Evolutionary conservation across 78 protist species (phyloP).

Genomic region (Dictyostelium capitatum): DNA sequence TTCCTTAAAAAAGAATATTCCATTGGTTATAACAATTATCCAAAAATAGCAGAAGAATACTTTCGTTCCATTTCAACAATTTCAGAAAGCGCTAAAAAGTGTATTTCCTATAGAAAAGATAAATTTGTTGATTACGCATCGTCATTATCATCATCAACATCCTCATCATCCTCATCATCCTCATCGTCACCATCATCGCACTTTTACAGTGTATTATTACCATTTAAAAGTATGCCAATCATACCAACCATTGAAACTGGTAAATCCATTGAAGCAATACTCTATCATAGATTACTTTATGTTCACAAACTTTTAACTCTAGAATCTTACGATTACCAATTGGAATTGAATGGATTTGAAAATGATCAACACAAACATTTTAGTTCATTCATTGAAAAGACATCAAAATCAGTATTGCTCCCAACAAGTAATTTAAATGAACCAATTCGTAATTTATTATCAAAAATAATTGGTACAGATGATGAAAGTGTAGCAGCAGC

Average conservation of each 20-base stretch:
- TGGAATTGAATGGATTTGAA: background rate
- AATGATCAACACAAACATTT: background rate
- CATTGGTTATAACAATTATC: background rate
- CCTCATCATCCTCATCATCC: too few species aligned
- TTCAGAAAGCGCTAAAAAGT: background rate
- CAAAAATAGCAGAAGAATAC: background rate
- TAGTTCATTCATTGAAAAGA: background rate
- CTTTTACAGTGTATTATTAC: background rate
- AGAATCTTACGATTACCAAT: background rate
- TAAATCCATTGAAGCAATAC: background rate
- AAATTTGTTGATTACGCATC: background rate
- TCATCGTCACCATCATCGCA: too few species aligned
- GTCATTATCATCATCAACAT: too few species aligned
- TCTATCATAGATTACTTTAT: background rate
- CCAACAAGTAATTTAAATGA: background rate
- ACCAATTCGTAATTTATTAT: background rate
- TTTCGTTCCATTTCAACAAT: background rate
- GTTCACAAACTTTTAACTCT: background rate
- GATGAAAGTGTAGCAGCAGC: background rate
- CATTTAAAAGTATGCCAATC: background rate
- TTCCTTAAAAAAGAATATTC: background rate
- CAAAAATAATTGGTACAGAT: background rate
- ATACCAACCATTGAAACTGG: background rate
- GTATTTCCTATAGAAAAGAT: background rate
- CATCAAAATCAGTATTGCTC: background rate